phyloP scores from a whole-genome alignment of 768 basidiomycete species.

The Lyophyllum decastes region DNA sequence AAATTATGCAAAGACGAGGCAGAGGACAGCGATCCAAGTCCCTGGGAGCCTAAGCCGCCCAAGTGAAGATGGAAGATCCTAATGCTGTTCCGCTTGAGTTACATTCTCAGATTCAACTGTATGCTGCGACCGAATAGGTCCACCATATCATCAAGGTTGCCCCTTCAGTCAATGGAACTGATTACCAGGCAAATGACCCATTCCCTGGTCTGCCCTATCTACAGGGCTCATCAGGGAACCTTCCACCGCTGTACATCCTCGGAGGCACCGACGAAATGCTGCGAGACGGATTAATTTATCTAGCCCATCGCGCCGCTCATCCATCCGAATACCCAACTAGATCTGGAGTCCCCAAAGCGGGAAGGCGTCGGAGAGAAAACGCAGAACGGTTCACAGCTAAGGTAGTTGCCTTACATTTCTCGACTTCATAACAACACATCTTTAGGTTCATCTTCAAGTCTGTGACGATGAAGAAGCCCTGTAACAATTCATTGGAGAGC shows the following conservation, averaged over 20 bases:
- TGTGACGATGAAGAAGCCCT: slow-evolving; percentile 58
- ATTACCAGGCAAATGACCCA: slow-evolving; percentile 56
- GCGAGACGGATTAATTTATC: slow-evolving; percentile 75
- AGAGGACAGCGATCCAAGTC: slow-evolving; percentile 29
- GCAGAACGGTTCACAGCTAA: slow-evolving; percentile 49
- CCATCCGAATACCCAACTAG: slow-evolving; percentile 66
- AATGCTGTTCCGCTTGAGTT: slow-evolving; percentile 46
- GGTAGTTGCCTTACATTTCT: neutral
- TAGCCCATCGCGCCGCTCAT: slow-evolving; percentile 80
- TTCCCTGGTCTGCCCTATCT: slow-evolving; percentile 75
- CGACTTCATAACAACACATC: neutral
- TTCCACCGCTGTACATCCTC: slow-evolving; percentile 75
- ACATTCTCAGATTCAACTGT: slow-evolving; percentile 73
- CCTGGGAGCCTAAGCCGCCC: slow-evolving; percentile 56
- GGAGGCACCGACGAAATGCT: slow-evolving; percentile 76
- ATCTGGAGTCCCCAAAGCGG: slow-evolving; percentile 48
- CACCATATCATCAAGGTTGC: neutral
- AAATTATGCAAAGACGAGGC: neutral
- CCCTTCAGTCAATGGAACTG: neutral
- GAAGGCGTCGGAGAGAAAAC: slow-evolving; percentile 51
- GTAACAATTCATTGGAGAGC: neutral
- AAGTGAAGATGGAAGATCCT: slow-evolving; percentile 55
- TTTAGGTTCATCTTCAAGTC: slow-evolving; percentile 71
- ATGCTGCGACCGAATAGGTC: slow-evolving; percentile 70
- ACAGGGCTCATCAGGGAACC: slow-evolving; percentile 71